A percentile compares a stretch with the other conserved stretches of the same genome.
phyloP scores from a whole-genome alignment of 2,329 filamentous ascomycete genomes.

The Dactylellina sp. region DNA sequence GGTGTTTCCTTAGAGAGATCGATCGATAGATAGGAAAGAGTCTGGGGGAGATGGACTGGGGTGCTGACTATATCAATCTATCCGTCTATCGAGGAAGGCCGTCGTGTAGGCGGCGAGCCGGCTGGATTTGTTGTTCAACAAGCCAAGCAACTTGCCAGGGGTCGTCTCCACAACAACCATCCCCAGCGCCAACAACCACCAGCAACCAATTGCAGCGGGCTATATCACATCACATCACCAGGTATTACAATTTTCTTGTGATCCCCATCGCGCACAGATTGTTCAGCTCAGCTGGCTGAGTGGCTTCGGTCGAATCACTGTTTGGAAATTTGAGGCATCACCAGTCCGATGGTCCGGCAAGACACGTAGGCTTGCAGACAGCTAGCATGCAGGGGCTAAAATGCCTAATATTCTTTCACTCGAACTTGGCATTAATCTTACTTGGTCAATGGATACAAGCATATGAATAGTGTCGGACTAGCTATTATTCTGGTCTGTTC shows the following conservation, averaged over 20 bases:
- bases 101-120: conserved; percentile 26
- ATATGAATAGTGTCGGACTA: no score
- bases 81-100: conserved; percentile 21
- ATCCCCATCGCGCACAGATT: no score
- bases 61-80: conserved; percentile 39
- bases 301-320: conserved; percentile 1
- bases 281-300: not conserved
- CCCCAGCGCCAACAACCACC: conserved; percentile 13
- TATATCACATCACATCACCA: conserved; percentile 22
- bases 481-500: no score
- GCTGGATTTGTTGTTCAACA: conserved; percentile 54
- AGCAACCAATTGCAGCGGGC: not conserved
- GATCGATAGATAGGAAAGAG: conserved; percentile 21
- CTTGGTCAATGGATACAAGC: no score
- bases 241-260: no score
- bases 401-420: not conserved
- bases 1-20: conserved; percentile 22
- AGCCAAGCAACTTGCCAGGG: conserved; percentile 18
- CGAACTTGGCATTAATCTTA: no score
- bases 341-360: not conserved
- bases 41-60: conserved; percentile 22
- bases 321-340: not conserved
- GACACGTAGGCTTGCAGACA: conserved; percentile 33
- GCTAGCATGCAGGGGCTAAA: conserved; percentile 1
- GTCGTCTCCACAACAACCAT: conserved; percentile 56